Evolutionary conservation across 352 stramenopile species (phyloP), one percentile per base, ranked within the genome.

Genomic region (Phytophthora citricola): DNA sequence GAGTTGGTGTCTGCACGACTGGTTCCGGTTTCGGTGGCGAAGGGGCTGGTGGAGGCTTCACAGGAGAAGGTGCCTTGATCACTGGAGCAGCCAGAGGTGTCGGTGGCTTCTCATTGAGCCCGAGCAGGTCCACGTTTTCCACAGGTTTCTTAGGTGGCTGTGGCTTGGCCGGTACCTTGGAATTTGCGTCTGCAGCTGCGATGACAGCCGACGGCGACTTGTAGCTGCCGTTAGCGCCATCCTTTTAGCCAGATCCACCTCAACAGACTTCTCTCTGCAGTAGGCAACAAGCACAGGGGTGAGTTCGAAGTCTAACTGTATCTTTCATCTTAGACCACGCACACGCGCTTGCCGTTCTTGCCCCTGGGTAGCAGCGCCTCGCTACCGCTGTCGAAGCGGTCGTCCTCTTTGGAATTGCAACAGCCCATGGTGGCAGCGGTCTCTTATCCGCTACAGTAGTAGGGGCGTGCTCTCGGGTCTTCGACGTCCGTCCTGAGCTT

Each of bases 321-420:
- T 44, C 39, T 50, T 31, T 14, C 14, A 20, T 43, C 15, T 22
- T 22, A 8, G 9, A 5, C 15, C 27, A 79, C 73, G 69, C 48
- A 64, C 69, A 54, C 60, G 78, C 79, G 66, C 41, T 56, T 64
- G 43, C 61, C 61, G 48, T 63, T 75, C 60, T 58, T 55, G 51
- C 85, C 84, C 66, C 90, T 91, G 58, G 76, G 68, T 56, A 92
- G 69, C 50, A 92, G 73, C 53, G 75, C 68, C 40, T 83, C 75
- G 31, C 49, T 79, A 47, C 72, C 74, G 47, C 54, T 56, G 38
- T 89, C 79, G 54, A 89, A 88, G 52, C 63, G 77, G 44, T 92
- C 83, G 41, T 92, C 83, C 46, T 92, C 83, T 60, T 67, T 73
- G 43, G 83, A 92, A 58, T 74, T 75, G 47, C 83, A 92, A 66